Conservation (phyloP, 441 rosid species). For the Aquilaria agallochum region DNA sequence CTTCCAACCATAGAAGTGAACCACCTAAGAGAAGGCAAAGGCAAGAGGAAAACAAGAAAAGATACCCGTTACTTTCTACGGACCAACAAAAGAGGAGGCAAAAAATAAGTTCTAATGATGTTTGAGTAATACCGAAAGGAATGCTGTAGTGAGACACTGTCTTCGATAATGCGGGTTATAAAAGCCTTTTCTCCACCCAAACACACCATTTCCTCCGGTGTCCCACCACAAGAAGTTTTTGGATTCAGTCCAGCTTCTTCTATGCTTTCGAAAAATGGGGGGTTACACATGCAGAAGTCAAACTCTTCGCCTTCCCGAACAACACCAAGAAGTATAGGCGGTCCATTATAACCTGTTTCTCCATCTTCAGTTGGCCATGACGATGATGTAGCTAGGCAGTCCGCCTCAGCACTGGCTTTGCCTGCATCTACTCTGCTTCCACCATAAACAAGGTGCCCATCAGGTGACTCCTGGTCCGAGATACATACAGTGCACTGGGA, state of each 20-base stretch:
- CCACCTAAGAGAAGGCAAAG: conserved; percentile 48
- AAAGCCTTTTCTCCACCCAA: conserved; percentile 90
- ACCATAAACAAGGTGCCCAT: conserved; percentile 12
- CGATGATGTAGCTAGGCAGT: conserved; percentile 15
- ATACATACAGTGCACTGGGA: conserved; percentile 15
- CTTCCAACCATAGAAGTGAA: conserved; percentile 93
- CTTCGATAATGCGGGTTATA: conserved; percentile 68
- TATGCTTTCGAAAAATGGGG: conserved; percentile 87
- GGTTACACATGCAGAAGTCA: conserved; percentile 97
- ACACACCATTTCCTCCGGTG: conserved; percentile 86
- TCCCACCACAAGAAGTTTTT: conserved; percentile 92
- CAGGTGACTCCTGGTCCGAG: conserved; percentile 20
- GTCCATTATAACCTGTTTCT: conserved; percentile 33
- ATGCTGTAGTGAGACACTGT: conserved; percentile 62
- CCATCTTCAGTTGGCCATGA: conserved; percentile 16
- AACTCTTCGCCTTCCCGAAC: conserved; percentile 70
- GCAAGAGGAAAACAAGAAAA: not conserved
- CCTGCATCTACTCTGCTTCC: conserved; percentile 19
- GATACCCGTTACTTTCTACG: conserved; percentile 1
- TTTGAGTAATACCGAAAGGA: conserved; percentile 46
- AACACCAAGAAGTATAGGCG: conserved; percentile 57
- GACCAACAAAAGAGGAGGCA: conserved; percentile 9
- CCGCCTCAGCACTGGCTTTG: conserved; percentile 20
- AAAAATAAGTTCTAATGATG: not conserved
- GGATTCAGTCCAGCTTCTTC: conserved; percentile 92